Evolutionary conservation across 495 filamentous ascomycete genomes (phyloP), one percentile per base, ranked within the genome.

Genomic region (Neurospora cerealis): DNA sequence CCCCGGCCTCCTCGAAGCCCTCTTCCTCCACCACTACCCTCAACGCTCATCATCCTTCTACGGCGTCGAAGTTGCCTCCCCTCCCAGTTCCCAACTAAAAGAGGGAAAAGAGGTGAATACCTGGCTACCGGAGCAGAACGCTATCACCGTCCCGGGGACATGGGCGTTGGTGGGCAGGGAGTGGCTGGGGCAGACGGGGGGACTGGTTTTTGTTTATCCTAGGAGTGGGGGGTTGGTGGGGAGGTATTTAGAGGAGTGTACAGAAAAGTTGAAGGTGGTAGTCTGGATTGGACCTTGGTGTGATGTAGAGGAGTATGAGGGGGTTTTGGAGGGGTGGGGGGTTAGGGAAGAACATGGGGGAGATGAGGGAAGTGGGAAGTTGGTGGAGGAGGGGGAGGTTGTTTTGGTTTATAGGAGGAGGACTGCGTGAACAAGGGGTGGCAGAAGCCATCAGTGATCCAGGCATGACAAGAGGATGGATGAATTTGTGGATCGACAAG

Each of bases 251-350:
- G 24, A 28, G 24, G 24, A 28, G 24, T 28, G 24, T 28, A 28
- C 24, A 28, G 24, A 28, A 28, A 28, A 28, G 24, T 28, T 28
- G 24, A 28, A 28, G 24, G 24, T 78, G 9, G 78, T 72, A 4
- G 74, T 79, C n/a, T 79, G 77, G 78, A 76, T 79, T 54, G 78
- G 78, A 38, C 78, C 78, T 4, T 70, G 44, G 69, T 77, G 75
- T 71, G 78, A 79, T 74, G 10, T 73, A 13, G 71, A 74, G 39
- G 75, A 74, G 40, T 78, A 77, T 74, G 44, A 38, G 0, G 11
- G 8, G 19, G 46, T 54, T 4, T 44, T 79, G 60, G 37, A 42
- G 72, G 72, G 37, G 4, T 77, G 75, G 74, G 75, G 73, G 21
- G 24, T 66, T 42, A 73, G 44, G 36, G 71, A 75, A 13, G 71